phyloP scores from a whole-genome alignment of 495 filamentous ascomycete species.

The Xylaria bambusicola region DNA sequence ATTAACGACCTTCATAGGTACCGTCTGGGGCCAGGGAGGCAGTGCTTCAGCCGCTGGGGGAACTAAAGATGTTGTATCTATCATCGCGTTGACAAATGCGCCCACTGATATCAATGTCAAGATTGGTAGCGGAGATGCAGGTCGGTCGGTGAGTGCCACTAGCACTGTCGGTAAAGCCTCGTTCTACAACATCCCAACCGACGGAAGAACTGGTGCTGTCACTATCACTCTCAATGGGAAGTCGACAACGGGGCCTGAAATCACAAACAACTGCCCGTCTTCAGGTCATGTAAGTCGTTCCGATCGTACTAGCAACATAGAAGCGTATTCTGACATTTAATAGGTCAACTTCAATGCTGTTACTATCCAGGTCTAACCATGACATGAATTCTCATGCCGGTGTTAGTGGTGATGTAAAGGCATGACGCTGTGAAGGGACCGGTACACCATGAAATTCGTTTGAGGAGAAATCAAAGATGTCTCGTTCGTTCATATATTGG shows the following conservation, averaged over 20 bases:
- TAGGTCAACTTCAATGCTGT: constrained; percentile 48
- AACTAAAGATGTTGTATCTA: constrained; percentile 49
- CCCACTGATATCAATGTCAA: constrained; percentile 45
- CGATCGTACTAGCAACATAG: neutral
- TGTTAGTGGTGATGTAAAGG: neutral
- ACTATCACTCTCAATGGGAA: constrained; percentile 52
- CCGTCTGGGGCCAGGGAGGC: constrained; percentile 50
- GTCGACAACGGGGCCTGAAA: constrained; percentile 46
- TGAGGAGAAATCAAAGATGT: neutral
- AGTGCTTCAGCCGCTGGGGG: constrained; percentile 39
- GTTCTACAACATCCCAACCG: constrained; percentile 58
- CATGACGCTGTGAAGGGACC: neutral
- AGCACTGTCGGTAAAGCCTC: constrained; percentile 39
- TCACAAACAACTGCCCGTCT: constrained; percentile 46
- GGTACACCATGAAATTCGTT: neutral
- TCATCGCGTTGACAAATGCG: constrained; percentile 42
- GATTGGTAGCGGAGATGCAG: constrained; percentile 52
- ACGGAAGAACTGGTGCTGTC: constrained; percentile 52
- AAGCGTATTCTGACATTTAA: constrained; percentile 18
- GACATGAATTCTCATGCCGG: neutral
- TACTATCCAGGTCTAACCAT: constrained; percentile 35
- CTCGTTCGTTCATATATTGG: neutral
- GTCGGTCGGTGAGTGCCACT: constrained; percentile 42
- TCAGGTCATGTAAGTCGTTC: constrained; percentile 49
- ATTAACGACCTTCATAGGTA: constrained; percentile 31